Conservation (phyloP, 345 rosid genomes). For the Hirschfeldia incana region DNA sequence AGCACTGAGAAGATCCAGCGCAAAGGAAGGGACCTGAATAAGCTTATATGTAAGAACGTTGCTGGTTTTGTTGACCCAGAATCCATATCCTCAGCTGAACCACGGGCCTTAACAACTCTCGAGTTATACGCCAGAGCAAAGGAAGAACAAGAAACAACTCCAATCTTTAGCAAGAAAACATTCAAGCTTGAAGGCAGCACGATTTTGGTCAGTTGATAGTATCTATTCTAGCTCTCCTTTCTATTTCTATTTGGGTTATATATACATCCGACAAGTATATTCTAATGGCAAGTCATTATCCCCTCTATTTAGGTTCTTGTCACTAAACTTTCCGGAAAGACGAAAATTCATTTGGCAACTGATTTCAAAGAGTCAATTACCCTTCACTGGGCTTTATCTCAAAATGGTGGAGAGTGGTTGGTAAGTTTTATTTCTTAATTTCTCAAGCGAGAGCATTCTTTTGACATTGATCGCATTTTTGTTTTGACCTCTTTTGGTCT, state of each 20-base stretch:
- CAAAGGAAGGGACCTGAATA: conserved; percentile 64
- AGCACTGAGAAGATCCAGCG: conserved; percentile 69
- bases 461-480: conserved; percentile 20
- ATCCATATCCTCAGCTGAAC: conserved; percentile 43
- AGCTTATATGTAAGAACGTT: conserved; percentile 56
- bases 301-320: conserved; percentile 63
- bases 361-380: conserved; percentile 68
- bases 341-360: conserved; percentile 65
- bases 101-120: conserved; percentile 57
- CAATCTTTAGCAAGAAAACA: conserved; percentile 58
- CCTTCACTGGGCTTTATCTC: conserved; percentile 97
- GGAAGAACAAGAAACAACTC: conserved; percentile 54
- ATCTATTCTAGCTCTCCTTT: conserved; percentile 10
- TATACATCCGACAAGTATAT: conserved; percentile 16
- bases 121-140: conserved; percentile 60
- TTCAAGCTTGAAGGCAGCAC: conserved; percentile 71
- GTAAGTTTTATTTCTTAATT: conserved; percentile 51
- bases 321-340: conserved; percentile 63
- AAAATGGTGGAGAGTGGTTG: conserved; percentile 83
- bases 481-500: conserved; percentile 21
- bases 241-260: background rate
- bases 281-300: conserved; percentile 24
- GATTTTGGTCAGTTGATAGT: conserved; percentile 69
- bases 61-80: conserved; percentile 44
- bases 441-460: conserved; percentile 18